A percentile compares a stretch with the other conserved stretches of the same genome.
These are phyloP conservation scores for Phialocephala sp. DNA, from an alignment of 2,329 filamentous ascomycete genomes.

Conservation along the genomic window DNA sequence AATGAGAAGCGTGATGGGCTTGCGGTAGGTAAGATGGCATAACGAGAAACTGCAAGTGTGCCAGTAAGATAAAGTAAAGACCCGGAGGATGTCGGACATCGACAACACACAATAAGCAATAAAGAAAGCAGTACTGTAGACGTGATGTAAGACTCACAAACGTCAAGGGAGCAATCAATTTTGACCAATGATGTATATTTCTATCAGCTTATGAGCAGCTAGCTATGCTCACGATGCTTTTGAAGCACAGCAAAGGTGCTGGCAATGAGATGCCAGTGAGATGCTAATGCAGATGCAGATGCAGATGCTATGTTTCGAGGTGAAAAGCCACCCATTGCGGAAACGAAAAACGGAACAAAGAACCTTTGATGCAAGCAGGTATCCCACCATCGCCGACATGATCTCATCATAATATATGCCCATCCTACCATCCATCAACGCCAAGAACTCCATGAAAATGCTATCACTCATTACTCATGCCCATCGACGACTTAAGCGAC, in stretches of 20 bases:
- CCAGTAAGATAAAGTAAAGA: too few relatives aligned
- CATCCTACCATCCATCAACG: neutral
- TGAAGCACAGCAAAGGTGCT: neutral
- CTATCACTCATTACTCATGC: neutral
- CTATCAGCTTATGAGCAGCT: constrained; percentile 2
- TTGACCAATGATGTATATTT: neutral
- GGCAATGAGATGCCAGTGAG: neutral
- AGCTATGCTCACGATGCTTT: constrained; percentile 1
- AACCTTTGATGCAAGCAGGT: neutral
- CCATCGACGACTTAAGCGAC: neutral
- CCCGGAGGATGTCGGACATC: too few relatives aligned
- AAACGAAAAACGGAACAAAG: neutral
- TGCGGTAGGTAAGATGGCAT: too few relatives aligned
- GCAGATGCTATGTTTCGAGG: neutral
- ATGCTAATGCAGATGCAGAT: neutral
- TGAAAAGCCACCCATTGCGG: neutral
- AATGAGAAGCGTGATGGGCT: too few relatives aligned
- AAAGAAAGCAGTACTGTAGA: neutral
- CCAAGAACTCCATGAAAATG: neutral
- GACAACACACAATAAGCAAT: too few relatives aligned
- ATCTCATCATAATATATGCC: constrained; percentile 1
- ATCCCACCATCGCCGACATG: constrained; percentile 3
- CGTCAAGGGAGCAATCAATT: neutral
- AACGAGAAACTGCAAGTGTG: too few relatives aligned
- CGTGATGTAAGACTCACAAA: neutral